Evolutionary conservation across 2,329 filamentous ascomycete species (phyloP).

Genomic region (Aureobasidium sp.): DNA sequence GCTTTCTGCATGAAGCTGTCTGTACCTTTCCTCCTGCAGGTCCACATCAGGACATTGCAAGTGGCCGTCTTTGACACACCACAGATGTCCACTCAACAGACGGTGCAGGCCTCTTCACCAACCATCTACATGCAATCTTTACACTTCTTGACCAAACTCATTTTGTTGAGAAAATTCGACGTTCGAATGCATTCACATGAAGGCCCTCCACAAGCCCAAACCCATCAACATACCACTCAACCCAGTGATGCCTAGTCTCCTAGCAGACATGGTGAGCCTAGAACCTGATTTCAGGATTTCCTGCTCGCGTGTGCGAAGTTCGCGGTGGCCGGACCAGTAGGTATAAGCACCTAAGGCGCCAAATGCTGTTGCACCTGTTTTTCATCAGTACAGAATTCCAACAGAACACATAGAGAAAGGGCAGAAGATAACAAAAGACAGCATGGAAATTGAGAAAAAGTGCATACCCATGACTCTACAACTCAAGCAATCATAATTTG

Average conservation of each 20-base stretch:
- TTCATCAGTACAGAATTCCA: too few relatives aligned
- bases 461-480: conserved; percentile 25
- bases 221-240: conserved; percentile 31
- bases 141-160: too few relatives aligned
- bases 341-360: conserved; percentile 38
- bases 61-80: not conserved
- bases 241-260: conserved; percentile 32
- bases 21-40: not conserved
- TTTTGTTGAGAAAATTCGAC: too few relatives aligned
- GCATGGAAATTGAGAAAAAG: not conserved
- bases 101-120: too few relatives aligned
- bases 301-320: conserved; percentile 32
- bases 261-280: conserved; percentile 32
- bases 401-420: not conserved
- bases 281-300: conserved; percentile 33
- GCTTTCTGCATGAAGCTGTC: not conserved
- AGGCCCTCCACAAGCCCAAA: conserved; percentile 32
- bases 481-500: conserved; percentile 24
- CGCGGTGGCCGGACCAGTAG: conserved; percentile 36
- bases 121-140: not conserved
- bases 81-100: too few relatives aligned
- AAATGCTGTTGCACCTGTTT: conserved; percentile 36
- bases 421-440: not conserved
- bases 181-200: conserved; percentile 20
- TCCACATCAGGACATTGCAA: not conserved